These are phyloP conservation scores for Podaxis pistillaris DNA, from an alignment of 768 basidiomycete species.

Conservation along the genomic window DNA sequence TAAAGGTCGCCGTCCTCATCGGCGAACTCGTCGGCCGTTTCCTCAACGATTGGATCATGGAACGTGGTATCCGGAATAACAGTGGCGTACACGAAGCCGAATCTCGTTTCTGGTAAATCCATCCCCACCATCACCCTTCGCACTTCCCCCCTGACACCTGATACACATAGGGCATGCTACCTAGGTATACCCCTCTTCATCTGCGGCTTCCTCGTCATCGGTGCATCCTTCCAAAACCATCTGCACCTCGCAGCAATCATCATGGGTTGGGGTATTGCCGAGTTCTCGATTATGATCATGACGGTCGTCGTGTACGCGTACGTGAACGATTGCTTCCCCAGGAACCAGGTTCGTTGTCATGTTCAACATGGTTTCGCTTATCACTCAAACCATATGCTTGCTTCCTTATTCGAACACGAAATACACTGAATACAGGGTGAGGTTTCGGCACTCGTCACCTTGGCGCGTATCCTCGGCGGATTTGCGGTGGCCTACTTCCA, in stretches of 20 bases:
- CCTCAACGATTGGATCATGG: conserved; percentile 33
- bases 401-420: neutral
- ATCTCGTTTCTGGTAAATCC: conserved; percentile 43
- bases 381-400: neutral
- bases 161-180: conserved; percentile 44
- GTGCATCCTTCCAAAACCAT: conserved; percentile 47
- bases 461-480: conserved; percentile 48
- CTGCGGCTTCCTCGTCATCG: conserved; percentile 51
- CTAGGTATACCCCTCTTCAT: conserved; percentile 51
- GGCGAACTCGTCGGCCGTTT: conserved; percentile 36
- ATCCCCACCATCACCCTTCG: too few species aligned
- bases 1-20: conserved; percentile 31
- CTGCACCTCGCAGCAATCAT: conserved; percentile 45
- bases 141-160: neutral
- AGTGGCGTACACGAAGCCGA: conserved; percentile 41
- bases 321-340: conserved; percentile 23
- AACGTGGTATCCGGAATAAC: conserved; percentile 29
- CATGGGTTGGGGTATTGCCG: conserved; percentile 60
- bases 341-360: conserved; percentile 26
- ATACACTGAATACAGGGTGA: conserved; percentile 38
- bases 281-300: conserved; percentile 48
- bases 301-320: conserved; percentile 51
- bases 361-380: neutral
- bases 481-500: conserved; percentile 63
- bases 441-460: conserved; percentile 53